phyloP scores from a whole-genome alignment of 495 filamentous ascomycete species.

The Tricharina praecox region DNA sequence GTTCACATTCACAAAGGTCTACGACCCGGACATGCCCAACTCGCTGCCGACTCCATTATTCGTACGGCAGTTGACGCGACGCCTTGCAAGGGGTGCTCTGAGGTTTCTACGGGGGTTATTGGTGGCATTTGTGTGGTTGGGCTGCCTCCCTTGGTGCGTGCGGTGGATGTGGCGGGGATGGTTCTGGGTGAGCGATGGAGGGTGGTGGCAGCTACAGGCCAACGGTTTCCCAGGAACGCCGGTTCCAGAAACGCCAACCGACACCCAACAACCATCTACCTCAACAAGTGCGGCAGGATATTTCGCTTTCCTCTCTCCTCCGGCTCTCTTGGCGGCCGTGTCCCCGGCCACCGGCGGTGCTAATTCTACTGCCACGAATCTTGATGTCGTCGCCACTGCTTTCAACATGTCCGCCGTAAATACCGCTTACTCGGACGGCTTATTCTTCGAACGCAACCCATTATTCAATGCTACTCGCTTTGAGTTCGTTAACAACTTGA shows the following conservation, averaged over 20 bases:
- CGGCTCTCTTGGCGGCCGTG: slow-evolving; percentile 12
- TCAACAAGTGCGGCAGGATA: neutral
- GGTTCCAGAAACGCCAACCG: neutral
- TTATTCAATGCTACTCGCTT: slow-evolving; percentile 49
- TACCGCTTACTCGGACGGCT: slow-evolving; percentile 7
- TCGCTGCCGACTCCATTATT: slow-evolving; percentile 66
- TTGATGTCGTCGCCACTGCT: too few relatives aligned
- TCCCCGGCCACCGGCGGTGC: slow-evolving; percentile 20
- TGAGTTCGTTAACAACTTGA: slow-evolving; percentile 45
- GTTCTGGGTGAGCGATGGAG: slow-evolving; percentile 92
- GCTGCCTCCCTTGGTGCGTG: slow-evolving; percentile 78
- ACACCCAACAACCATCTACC: too few relatives aligned
- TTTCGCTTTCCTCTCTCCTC: slow-evolving; percentile 15
- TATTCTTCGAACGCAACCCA: slow-evolving; percentile 24
- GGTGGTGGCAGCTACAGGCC: slow-evolving; percentile 39
- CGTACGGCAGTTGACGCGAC: slow-evolving; percentile 52
- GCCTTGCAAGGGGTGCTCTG: slow-evolving; percentile 49
- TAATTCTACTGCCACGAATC: neutral
- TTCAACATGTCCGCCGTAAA: slow-evolving; percentile 5
- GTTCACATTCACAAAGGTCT: slow-evolving; percentile 95
- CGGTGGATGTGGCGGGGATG: slow-evolving; percentile 75
- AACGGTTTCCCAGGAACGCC: neutral
- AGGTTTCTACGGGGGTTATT: slow-evolving; percentile 62
- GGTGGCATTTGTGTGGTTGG: slow-evolving; percentile 75
- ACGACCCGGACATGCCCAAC: slow-evolving; percentile 80